Base-by-base conservation (phyloP, 768 basidiomycete genomes). In the Pleurotus tuber-regium region DNA sequence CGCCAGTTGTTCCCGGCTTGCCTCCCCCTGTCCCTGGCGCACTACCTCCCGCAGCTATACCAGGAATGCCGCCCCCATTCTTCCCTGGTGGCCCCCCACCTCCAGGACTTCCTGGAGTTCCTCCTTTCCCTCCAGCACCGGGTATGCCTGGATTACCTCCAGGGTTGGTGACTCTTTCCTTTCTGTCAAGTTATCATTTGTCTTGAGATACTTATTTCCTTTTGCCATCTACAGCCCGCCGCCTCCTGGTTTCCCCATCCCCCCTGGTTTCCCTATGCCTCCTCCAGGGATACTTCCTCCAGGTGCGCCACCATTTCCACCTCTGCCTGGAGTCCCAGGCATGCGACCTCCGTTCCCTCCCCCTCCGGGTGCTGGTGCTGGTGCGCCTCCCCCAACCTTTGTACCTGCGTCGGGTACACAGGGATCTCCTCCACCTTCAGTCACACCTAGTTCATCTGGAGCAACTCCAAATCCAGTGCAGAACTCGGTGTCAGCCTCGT, bases 141-240 rank as follows among this genome's bases (percentile, higher is more conserved):
- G 69, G 71, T 24, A 61, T 72, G 68, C 81, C 80, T n/a, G 57
- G 58, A 39, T 72, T 71, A 53, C 62, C 66, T 66, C 74, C 76
- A 18, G 78, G 76, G 18, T 77, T 19, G 21, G 35, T 85, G 55
- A 80, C 76, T 44, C 79, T 79, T 43, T 82, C 78, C 81, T 83
- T n/a, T n/a, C n/a, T n/a, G n/a, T n/a, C n/a, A n/a, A 63, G 61
- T 77, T 74, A 29, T 38, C 42, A 26, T 54, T 36, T 30, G 35
- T 55, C 38, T 33, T n/a, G n/a, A 25, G 35, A 54, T 25, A 51
- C 40, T 23, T 29, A 50, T 33, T 35, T 14, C 24, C 31, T 54
- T 33, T n/a, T n/a, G n/a, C n/a, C n/a, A n/a, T n/a, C n/a, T n/a
- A 57, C 33, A 78, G 78, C 21, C 70, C 70, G 28, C 74, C 74